Conservation (phyloP, 495 filamentous ascomycete species). For the Aspergillus sclerotioniger region DNA sequence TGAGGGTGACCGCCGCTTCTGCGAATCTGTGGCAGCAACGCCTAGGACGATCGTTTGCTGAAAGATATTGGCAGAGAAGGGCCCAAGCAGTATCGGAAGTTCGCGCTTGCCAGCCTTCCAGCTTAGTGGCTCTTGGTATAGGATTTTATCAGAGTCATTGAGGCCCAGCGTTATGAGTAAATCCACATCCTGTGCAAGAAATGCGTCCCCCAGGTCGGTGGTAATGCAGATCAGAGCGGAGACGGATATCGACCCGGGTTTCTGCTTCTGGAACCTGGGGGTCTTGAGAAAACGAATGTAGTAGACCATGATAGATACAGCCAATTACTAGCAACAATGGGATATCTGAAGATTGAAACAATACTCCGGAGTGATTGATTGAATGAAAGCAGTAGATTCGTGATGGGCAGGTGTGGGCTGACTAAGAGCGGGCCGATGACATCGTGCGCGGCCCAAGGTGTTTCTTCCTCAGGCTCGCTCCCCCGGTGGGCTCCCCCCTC, state of each 20-base stretch:
- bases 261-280: constrained; percentile 48
- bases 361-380: background rate
- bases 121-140: constrained; percentile 43
- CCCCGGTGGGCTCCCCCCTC: background rate
- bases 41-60: constrained; percentile 29
- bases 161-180: constrained; percentile 50
- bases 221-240: constrained; percentile 73
- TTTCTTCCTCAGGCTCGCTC: constrained; percentile 16
- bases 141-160: constrained; percentile 29
- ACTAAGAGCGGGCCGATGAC: constrained; percentile 18
- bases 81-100: constrained; percentile 39
- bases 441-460: constrained; percentile 6
- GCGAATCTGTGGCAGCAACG: constrained; percentile 16
- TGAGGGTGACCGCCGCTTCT: constrained; percentile 11
- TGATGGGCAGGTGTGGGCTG: constrained; percentile 11
- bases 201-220: constrained; percentile 86
- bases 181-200: constrained; percentile 62
- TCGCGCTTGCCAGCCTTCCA: constrained; percentile 58
- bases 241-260: constrained; percentile 33
- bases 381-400: background rate
- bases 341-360: background rate
- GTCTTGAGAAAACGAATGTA: constrained; percentile 76
- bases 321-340: background rate
- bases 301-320: constrained; percentile 50
- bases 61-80: constrained; percentile 27